Base-by-base conservation (phyloP, 495 filamentous ascomycete species). In the Hypoxylon subgilvum region DNA sequence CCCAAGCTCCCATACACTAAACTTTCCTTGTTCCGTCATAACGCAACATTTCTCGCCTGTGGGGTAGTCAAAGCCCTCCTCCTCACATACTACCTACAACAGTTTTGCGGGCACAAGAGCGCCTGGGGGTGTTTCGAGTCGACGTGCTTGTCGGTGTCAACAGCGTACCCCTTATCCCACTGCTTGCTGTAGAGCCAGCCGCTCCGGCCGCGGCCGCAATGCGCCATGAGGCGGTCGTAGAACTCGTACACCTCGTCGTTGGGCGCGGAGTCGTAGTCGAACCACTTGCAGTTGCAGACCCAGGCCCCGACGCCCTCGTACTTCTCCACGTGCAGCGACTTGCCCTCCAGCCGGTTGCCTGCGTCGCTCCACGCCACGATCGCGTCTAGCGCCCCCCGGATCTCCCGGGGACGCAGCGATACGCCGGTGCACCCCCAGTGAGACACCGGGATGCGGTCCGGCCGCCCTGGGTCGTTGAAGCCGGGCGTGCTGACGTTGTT, bases 241-340 rank as follows among this genome's bases (percentile, higher is more conserved):
- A 61, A 47, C 13, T 54, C 43, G 14, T 47, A 40, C 23, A 65
- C 49, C 39, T 68, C 65, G 41, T 8, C 5, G 2, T 2, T 22
- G 0, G 56, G 61, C 4, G 22, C 50, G 12, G 4, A 1, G 28
- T 63, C 63, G 4, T 1, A 0, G 4, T 14, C 34, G 8, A n/a
- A 16, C 25, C 6, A 30, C 52, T 65, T 61, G 44, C 60, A 69
- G 84, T 87, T 13, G 84, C 86, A 76, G 79, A 89, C 28, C 63
- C 72, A 65, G 0, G 22, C 7, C 14, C 13, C 23, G 9, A 28
- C 41, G 1, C n/a, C 0, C 0, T 13, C 46, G 19, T 12, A 3
- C 3, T 21, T 3, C n/a, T 40, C 52, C n/a, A 28, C 16, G 39
- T 51, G 46, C 13, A 42, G 0, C 12, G 1, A 14, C 21, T 28